Evolutionary conservation across 2,329 filamentous ascomycete species (phyloP), one percentile per base, ranked within the genome.

Genomic region (Lachnellula suecica): DNA sequence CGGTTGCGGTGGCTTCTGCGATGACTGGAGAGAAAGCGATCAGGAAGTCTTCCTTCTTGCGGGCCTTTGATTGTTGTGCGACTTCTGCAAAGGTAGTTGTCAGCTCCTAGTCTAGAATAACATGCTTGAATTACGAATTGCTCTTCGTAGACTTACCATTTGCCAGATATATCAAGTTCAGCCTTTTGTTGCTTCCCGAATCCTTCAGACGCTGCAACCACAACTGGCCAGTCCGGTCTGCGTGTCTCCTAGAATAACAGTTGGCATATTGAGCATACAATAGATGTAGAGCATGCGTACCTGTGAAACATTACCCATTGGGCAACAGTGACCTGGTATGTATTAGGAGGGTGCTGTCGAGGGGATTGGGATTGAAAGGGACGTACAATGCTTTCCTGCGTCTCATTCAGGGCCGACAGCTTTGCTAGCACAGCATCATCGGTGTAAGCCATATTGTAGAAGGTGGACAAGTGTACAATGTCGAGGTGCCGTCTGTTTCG

Each of bases 281-380:
- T 10, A 45, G 35, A 29, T 4, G 38, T 4, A 10, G 35, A 44
- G 53, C 20, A 52, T 45, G 59, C 70, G 57, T 84, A 96, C 91
- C 91, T 88, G 74, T 99, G 93, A 70, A 99, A 99, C 88, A 99
- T 95, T 57, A 99, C 94, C 95, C 95, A 99, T 84, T 97, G 93
- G 52, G 94, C 91, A 57, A 96, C 92, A 31, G 90, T 93, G 56
- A 96, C 84, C 66, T 67, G 43, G 2, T 29, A 48, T 44, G 19
- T 27, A 35, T 44, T 48, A 53, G 53, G 13, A n/a, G n/a, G n/a
- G n/a, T n/a, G n/a, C n/a, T n/a, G 27, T 34, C 10, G 38, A 9
- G 10, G 13, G n/a, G n/a, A 15, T 2, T 35, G 17, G 19, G 35
- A 13, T 4, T 6, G 25, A 35, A 23, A 15, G 29, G 20, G 11